Base-by-base conservation (phyloP, 495 filamentous ascomycete species). In the Xylaria acuta region DNA sequence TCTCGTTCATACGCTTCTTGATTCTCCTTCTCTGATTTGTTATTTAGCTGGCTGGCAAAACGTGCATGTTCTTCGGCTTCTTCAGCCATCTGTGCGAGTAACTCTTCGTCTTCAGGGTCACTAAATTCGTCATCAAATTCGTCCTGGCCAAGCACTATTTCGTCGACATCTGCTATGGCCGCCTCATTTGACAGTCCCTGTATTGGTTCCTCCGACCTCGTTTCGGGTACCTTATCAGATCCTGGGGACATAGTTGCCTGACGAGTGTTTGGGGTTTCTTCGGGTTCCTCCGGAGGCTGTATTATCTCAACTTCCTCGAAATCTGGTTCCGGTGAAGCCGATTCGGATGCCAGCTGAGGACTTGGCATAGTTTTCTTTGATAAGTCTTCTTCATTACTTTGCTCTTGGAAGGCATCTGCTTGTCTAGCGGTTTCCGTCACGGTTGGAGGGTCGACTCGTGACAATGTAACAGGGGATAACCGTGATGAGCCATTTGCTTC, bases 1-100 rank as follows among this genome's bases (percentile, higher is more conserved):
- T 99, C 95, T 71, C 87, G 83, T 74, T 99, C 95, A 78, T 95
- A 97, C 25, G 93, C 90, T 40, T 90, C 89, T 20, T 88, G 86
- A 74, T 90, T 92, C 75, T 94, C 87, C 11, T 76, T 78, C 25
- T 84, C 75, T 6, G 88, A 86, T 59, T 89, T 90, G 72, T 92
- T 87, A 78, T 96, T 97, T 36, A 98, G 84, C 20, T 91, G 89
- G 58, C 92, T 94, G 5, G 96, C 93, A 77, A 99, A 98, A 9
- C 94, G 89, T 9, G 91, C 94, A 77, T 99, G 95, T 72, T 97
- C 96, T 83, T 97, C 93, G 3, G 90, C 91, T 85, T 98, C 96
- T 9, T 90, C 88, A 12, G 93, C 94, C 73, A 99, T 89, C 72
- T 95, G 93, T 32, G 87, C 88, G 51, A 98, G 84, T 6, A 98